Conservation (phyloP, 176 grass and related monocot genomes). For the Juncus inflexus region DNA sequence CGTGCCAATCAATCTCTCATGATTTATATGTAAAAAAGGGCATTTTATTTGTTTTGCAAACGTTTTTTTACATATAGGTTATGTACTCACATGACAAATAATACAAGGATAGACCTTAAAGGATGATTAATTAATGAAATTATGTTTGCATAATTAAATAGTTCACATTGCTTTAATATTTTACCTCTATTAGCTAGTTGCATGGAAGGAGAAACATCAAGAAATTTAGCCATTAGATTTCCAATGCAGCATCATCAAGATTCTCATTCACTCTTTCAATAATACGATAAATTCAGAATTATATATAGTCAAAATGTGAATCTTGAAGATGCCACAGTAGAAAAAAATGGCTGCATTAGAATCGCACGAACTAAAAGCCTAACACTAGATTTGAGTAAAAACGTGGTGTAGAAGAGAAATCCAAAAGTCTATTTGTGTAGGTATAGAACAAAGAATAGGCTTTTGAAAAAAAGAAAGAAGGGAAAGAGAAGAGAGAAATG, state of each 20-base stretch:
- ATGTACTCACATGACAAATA: too few relatives aligned
- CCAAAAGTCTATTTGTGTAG: neutral
- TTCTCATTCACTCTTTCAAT: slow-evolving; percentile 43
- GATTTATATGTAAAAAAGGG: too few relatives aligned
- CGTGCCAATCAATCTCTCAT: too few relatives aligned
- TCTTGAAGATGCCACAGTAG: slow-evolving; percentile 91
- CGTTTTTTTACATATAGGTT: too few relatives aligned
- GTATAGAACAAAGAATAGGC: neutral
- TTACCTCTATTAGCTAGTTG: too few relatives aligned
- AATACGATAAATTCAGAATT: neutral
- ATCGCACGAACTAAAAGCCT: neutral
- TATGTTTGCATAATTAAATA: too few relatives aligned
- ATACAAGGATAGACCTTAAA: too few relatives aligned
- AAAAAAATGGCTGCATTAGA: slow-evolving; percentile 45
- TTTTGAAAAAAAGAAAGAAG: neutral
- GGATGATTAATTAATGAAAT: too few relatives aligned
- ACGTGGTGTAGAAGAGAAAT: neutral
- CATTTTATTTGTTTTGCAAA: too few relatives aligned
- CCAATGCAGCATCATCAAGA: slow-evolving; percentile 99
- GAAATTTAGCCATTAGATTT: slow-evolving; percentile 45
- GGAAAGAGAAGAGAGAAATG: neutral
- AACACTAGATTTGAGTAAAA: neutral
- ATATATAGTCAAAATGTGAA: slow-evolving; percentile 48
- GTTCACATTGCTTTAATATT: too few relatives aligned
- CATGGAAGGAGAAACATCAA: too few relatives aligned